Evolutionary conservation across 495 filamentous ascomycete species (phyloP).

Genomic region (Neurospora sublineolata): DNA sequence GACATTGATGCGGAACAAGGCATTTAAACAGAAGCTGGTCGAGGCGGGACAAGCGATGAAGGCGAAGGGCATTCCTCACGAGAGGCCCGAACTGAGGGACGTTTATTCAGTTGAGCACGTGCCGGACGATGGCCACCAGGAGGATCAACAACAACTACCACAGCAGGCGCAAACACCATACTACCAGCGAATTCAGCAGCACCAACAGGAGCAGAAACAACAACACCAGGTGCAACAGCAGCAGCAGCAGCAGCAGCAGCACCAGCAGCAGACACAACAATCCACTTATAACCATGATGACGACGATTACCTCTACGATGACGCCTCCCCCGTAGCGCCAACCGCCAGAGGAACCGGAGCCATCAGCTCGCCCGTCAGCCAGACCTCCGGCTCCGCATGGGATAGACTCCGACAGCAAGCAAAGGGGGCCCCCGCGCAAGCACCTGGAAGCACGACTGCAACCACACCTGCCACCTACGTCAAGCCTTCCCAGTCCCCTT

Average conservation of each 20-base stretch:
- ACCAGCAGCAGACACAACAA: neutral
- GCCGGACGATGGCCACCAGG: neutral
- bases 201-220: neutral
- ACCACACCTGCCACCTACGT: neutral
- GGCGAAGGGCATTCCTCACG: neutral
- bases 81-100: neutral
- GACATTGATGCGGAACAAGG: neutral
- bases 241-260: neutral
- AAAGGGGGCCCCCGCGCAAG: neutral
- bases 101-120: neutral
- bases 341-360: conserved; percentile 9
- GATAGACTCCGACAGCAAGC: conserved; percentile 24
- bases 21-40: conserved; percentile 9
- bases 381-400: conserved; percentile 24
- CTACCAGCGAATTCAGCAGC: neutral
- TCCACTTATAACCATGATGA: conserved; percentile 8
- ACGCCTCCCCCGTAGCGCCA: conserved; percentile 29
- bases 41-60: neutral
- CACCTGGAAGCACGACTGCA: neutral
- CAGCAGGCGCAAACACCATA: neutral
- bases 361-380: neutral
- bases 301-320: conserved; percentile 25
- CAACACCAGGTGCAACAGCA: neutral
- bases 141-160: conserved; percentile 6
- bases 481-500: neutral